A percentile compares a stretch with the other conserved stretches of the same genome.
phyloP scores from a whole-genome alignment of 352 stramenopile genomes.

The Aphanomyces euteiches region DNA sequence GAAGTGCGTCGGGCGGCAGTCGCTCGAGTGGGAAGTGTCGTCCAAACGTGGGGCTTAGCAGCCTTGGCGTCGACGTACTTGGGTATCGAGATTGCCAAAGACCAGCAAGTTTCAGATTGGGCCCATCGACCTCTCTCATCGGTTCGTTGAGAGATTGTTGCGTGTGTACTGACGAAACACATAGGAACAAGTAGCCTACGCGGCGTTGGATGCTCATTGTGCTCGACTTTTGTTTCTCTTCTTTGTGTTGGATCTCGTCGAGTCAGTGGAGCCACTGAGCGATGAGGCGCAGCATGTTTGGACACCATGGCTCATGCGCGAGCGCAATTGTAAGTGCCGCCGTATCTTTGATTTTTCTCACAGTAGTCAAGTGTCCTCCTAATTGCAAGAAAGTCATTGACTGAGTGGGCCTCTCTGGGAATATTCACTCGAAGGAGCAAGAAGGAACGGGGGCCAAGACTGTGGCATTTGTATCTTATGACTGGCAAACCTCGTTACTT shows the following conservation, averaged over 20 bases:
- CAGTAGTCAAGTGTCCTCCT: not conserved
- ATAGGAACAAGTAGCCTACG: slow-evolving; percentile 27
- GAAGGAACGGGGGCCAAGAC: slow-evolving; percentile 42
- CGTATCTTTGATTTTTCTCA: not conserved
- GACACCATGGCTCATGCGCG: slow-evolving; percentile 11
- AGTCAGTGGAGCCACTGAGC: not conserved
- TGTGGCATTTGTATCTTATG: slow-evolving; percentile 47
- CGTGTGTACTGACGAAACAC: not conserved
- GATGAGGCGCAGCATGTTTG: not conserved
- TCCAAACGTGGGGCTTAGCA: slow-evolving; percentile 9
- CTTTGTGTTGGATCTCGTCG: slow-evolving; percentile 5
- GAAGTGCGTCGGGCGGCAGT: slow-evolving; percentile 18
- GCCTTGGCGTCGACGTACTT: not conserved
- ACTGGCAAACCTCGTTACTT: slow-evolving; percentile 32
- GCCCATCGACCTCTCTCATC: slow-evolving; percentile 8
- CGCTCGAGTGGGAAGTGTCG: not conserved
- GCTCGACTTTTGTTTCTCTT: slow-evolving; percentile 19
- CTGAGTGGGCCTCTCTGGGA: not conserved
- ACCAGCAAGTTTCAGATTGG: slow-evolving; percentile 28
- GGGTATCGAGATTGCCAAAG: slow-evolving; percentile 5
- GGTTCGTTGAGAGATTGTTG: slow-evolving; percentile 4
- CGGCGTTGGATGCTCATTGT: slow-evolving; percentile 11
- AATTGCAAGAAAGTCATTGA: slow-evolving; percentile 7
- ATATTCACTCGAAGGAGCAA: not conserved
- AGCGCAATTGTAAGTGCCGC: not conserved